Conservation (phyloP, 1,284 basidiomycete species). For the Phellinidium pouzarii region DNA sequence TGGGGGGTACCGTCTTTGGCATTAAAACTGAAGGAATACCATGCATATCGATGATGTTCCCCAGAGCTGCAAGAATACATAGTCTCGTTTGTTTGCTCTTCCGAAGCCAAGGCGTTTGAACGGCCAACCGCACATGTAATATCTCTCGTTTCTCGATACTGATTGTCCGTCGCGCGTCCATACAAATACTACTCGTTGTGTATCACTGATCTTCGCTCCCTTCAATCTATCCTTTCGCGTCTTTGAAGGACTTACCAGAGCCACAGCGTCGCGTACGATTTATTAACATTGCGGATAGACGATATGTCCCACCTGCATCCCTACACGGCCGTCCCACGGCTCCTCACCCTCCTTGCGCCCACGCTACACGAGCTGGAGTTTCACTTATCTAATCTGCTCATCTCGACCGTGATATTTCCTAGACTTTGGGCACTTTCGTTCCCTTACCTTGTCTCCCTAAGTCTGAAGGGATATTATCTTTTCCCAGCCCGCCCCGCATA, state of each 20-base stretch:
- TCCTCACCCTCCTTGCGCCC: not conserved
- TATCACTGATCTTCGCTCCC: not conserved
- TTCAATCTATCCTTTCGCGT: not conserved
- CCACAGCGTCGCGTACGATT: constrained; percentile 1
- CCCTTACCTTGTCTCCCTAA: not conserved
- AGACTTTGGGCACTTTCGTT: not conserved
- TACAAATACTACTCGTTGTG: constrained; percentile 2
- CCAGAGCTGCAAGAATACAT: constrained; percentile 2
- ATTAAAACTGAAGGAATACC: too few relatives aligned
- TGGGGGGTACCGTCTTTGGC: too few relatives aligned
- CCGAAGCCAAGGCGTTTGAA: not conserved
- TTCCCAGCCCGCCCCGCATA: not conserved
- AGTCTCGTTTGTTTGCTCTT: not conserved
- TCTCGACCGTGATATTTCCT: not conserved
- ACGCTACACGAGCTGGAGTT: constrained; percentile 1
- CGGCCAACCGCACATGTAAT: not conserved
- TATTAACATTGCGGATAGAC: not conserved
- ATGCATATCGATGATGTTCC: constrained; percentile 5
- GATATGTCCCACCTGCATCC: not conserved
- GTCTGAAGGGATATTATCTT: not conserved
- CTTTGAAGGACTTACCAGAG: not conserved
- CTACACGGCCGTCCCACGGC: not conserved
- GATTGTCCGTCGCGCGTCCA: not conserved
- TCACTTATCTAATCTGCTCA: not conserved
- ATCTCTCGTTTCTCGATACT: constrained; percentile 4